Base-by-base conservation (phyloP, 805 yeast genomes). In the Lipomyces yamadae region DNA sequence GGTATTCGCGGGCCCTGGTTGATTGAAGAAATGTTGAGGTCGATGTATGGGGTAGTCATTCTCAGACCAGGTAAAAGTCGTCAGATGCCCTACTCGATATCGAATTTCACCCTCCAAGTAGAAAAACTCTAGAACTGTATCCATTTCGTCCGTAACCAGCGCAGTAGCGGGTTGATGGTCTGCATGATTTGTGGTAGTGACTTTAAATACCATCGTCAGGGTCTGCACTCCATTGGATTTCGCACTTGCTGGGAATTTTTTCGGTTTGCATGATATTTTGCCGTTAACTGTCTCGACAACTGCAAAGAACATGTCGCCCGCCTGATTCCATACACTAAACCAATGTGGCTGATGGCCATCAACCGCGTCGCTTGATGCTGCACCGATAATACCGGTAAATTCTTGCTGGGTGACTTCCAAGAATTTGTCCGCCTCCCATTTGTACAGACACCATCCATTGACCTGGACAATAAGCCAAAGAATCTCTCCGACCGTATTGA, bases 401-500 rank as follows among this genome's bases (percentile, higher is more conserved):
- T 33, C 48, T 8, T 54, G 61, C 18, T 53, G 53, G 18, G 52
- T 32, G 34, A 68, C 60, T 8, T 34, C 42, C 11, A 34, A 30
- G 48, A 68, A 68, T 35, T 54, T 42, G 61, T 68, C 71, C 42
- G 63, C 71, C 48, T 68, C 71, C 71, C 71, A 68, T 54, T 67
- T 61, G 53, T 68, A 65, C n/a, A 68, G 55, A 37, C 62, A 60
- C 71, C 71, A 68, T n/a, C 71, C 71, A 29, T 60, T 56, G 29
- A 50, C 45, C 37, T 68, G 71, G 7, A 63, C 35, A 18, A 67
- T 39, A 34, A 68, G 64, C 71, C 71, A 68, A 3, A 60, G 33
- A 13, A 67, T 62, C 11, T 68, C 71, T 32, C 70, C 70, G 13
- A 66, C 71, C 11, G 60, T 68, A 24, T 62, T 63, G 10, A 68